These are phyloP conservation scores for Salix exigua DNA, from an alignment of 345 rosid genomes.

Conservation along the genomic window DNA sequence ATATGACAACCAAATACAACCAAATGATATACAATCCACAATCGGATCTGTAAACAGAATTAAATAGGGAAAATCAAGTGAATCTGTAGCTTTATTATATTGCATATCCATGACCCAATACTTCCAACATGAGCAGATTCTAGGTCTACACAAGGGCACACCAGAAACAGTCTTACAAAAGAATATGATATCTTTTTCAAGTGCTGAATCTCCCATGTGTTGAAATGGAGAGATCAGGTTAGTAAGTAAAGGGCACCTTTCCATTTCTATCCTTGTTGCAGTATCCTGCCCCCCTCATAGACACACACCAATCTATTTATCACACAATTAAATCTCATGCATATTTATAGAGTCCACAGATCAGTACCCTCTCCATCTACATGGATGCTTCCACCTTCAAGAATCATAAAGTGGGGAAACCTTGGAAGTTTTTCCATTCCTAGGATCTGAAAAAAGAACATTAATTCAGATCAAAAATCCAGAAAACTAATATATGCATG, in stretches of 20 bases:
- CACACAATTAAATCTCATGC: too few species aligned
- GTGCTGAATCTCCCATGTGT: neutral
- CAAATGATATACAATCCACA: neutral
- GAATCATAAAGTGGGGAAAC: conserved; percentile 63
- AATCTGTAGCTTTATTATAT: neutral
- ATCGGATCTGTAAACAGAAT: neutral
- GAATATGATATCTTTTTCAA: neutral
- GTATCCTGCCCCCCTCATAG: neutral
- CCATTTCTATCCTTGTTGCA: neutral
- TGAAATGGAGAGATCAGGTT: neutral
- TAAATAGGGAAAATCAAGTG: neutral
- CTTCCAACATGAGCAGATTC: too few species aligned
- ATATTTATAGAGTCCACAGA: too few species aligned
- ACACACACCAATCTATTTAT: too few species aligned
- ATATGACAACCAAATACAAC: neutral
- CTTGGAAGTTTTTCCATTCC: conserved; percentile 65
- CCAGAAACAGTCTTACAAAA: neutral
- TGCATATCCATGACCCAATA: neutral
- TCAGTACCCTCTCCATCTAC: conserved; percentile 91
- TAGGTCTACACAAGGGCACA: too few species aligned
- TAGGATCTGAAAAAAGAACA: conserved; percentile 53
- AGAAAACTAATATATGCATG: neutral
- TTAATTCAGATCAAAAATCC: conserved; percentile 11
- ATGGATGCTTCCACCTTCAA: conserved; percentile 99
- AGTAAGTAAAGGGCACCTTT: neutral